Percentiles rank a stretch among this genome's conserved stretches.
phyloP scores from a whole-genome alignment of 148 eudicot species.

The Spergularia bocconei region DNA sequence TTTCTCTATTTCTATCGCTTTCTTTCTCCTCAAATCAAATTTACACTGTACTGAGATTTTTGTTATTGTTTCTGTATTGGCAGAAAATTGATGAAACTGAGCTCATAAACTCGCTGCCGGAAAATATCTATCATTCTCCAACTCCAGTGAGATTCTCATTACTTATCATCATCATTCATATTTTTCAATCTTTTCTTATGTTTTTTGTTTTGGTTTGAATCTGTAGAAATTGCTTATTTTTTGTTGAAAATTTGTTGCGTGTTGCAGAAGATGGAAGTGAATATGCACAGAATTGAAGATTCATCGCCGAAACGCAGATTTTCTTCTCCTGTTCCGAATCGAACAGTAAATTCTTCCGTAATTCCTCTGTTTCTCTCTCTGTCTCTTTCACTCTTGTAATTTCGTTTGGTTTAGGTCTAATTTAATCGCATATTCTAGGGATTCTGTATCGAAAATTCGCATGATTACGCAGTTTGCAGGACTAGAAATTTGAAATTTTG shows the following conservation, averaged over 20 bases:
- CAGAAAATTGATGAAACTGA: slow-evolving; percentile 15
- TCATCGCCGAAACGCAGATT: background rate
- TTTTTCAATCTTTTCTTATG: background rate
- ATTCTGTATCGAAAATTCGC: background rate
- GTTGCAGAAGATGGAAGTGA: slow-evolving; percentile 4
- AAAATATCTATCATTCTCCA: slow-evolving; percentile 16
- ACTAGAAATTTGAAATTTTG: background rate
- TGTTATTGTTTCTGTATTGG: background rate
- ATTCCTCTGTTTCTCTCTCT: slow-evolving; percentile 1
- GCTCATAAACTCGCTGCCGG: slow-evolving; percentile 18
- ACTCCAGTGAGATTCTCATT: slow-evolving; percentile 8
- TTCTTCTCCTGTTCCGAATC: slow-evolving; percentile 11
- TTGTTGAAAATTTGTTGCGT: background rate
- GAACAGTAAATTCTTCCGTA: slow-evolving; percentile 16
- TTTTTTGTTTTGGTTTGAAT: too few species aligned
- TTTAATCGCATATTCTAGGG: background rate
- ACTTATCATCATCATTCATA: background rate
- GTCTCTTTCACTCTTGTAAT: background rate
- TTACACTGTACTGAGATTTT: too few species aligned
- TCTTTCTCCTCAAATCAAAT: too few species aligned
- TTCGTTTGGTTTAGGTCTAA: background rate
- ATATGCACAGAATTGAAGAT: slow-evolving; percentile 17
- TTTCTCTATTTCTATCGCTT: background rate
- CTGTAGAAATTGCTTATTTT: too few species aligned
- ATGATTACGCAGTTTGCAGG: too few species aligned